Percentiles rank a stretch among this genome's conserved stretches.
Evolutionary conservation across 257 asterid genomes (phyloP).

Genomic region (Perilla frutescens): DNA sequence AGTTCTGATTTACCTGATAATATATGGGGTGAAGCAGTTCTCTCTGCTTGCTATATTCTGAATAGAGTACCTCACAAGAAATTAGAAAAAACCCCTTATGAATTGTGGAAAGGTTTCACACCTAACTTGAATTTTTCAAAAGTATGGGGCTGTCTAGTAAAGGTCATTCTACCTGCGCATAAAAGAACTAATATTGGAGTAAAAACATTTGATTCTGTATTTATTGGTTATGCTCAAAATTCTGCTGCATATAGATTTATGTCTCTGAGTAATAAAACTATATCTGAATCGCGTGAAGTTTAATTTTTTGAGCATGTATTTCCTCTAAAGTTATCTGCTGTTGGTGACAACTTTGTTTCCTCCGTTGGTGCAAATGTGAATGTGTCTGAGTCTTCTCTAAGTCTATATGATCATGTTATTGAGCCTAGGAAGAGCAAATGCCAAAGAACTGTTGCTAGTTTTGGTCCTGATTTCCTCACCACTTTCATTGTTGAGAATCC

Average conservation of each 20-base stretch:
- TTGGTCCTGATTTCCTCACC: too few species aligned
- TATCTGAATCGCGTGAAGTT: not conserved
- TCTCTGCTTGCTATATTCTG: not conserved
- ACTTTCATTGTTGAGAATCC: too few species aligned
- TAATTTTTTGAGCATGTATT: not conserved
- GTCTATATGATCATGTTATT: too few species aligned
- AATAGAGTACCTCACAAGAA: constrained; percentile 16
- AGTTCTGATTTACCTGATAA: not conserved
- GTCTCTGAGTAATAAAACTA: not conserved
- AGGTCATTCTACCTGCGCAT: not conserved
- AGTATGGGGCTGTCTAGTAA: not conserved
- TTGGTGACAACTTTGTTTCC: too few species aligned
- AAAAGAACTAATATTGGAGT: not conserved
- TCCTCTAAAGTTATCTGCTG: not conserved
- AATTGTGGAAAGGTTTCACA: not conserved
- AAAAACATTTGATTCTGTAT: not conserved
- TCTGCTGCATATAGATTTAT: not conserved
- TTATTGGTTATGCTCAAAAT: not conserved
- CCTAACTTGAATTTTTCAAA: not conserved
- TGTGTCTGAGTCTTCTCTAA: too few species aligned
- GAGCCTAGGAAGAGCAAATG: too few species aligned
- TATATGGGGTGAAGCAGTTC: not conserved
- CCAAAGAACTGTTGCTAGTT: too few species aligned
- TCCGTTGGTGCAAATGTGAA: not conserved
- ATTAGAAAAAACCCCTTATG: not conserved